Conservation (phyloP, 2,329 filamentous ascomycete genomes). For the Talaromyces sp. region DNA sequence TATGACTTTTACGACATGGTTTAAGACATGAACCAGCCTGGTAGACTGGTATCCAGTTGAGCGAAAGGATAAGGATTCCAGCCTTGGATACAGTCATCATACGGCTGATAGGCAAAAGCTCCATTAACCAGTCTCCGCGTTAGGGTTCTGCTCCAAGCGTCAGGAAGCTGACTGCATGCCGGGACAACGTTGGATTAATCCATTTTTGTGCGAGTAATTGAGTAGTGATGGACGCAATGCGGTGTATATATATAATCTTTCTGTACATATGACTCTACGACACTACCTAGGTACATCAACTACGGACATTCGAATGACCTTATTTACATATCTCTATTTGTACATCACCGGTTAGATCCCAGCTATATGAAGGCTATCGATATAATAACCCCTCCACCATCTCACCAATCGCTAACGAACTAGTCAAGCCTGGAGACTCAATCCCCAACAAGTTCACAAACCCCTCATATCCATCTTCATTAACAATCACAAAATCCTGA, state of each 20-base stretch:
- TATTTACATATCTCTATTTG: neutral
- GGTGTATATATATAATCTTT: neutral
- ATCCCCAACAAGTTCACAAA: slow-evolving; percentile 92
- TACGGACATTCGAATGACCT: neutral
- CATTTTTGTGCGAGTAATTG: neutral
- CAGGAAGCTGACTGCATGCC: neutral
- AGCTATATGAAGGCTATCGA: neutral
- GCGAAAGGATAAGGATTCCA: neutral
- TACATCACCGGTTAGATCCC: neutral
- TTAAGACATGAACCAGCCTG: neutral
- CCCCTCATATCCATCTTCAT: slow-evolving; percentile 72
- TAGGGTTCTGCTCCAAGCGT: neutral
- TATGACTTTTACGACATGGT: neutral
- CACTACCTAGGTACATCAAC: neutral
- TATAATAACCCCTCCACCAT: slow-evolving; percentile 57
- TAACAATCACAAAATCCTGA: slow-evolving; percentile 76
- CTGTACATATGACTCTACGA: neutral
- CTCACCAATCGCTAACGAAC: slow-evolving; percentile 79
- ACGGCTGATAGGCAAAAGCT: neutral
- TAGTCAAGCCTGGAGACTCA: slow-evolving; percentile 89
- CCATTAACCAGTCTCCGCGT: neutral
- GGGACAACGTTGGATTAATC: neutral
- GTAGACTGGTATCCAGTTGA: neutral
- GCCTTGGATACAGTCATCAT: neutral
- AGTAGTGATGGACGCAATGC: neutral